Percentiles rank a stretch among this genome's conserved stretches.
Evolutionary conservation across 345 rosid genomes (phyloP).

Genomic region (Corchorus capsularis): DNA sequence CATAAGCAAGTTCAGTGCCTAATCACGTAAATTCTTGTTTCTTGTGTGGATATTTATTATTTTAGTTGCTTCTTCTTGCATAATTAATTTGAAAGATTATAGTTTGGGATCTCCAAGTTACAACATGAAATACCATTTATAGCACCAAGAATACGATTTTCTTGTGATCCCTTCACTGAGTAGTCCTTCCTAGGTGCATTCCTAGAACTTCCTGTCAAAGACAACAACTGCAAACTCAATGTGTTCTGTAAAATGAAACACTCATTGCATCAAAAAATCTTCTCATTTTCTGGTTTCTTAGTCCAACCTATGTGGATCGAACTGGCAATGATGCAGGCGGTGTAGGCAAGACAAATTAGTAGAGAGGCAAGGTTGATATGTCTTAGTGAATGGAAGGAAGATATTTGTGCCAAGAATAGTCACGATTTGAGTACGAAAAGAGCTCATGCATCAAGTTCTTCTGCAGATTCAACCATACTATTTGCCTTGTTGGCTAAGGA

Average conservation of each 20-base stretch:
- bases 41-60: too few relatives aligned
- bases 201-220: slow-evolving; percentile 43
- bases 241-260: not conserved
- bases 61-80: too few relatives aligned
- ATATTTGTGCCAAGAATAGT: slow-evolving; percentile 51
- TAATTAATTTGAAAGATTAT: too few relatives aligned
- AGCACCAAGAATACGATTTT: slow-evolving; percentile 36
- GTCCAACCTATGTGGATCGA: slow-evolving; percentile 44
- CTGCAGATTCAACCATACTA: not conserved
- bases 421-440: slow-evolving; percentile 40
- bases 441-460: slow-evolving; percentile 46
- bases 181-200: slow-evolving; percentile 47
- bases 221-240: not conserved
- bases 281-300: not conserved
- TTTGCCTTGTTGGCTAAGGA: slow-evolving; percentile 20
- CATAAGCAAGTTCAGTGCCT: too few relatives aligned
- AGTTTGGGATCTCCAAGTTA: too few relatives aligned
- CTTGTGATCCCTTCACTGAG: slow-evolving; percentile 37
- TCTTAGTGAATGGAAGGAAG: slow-evolving; percentile 66
- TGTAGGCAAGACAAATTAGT: slow-evolving; percentile 50
- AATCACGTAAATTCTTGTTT: too few relatives aligned
- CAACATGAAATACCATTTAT: slow-evolving; percentile 41
- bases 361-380: slow-evolving; percentile 57
- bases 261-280: not conserved
- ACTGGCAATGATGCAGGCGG: slow-evolving; percentile 36